Evolutionary conservation across 2,329 filamentous ascomycete genomes (phyloP).

Genomic region (Ilyonectria mors-panacis): DNA sequence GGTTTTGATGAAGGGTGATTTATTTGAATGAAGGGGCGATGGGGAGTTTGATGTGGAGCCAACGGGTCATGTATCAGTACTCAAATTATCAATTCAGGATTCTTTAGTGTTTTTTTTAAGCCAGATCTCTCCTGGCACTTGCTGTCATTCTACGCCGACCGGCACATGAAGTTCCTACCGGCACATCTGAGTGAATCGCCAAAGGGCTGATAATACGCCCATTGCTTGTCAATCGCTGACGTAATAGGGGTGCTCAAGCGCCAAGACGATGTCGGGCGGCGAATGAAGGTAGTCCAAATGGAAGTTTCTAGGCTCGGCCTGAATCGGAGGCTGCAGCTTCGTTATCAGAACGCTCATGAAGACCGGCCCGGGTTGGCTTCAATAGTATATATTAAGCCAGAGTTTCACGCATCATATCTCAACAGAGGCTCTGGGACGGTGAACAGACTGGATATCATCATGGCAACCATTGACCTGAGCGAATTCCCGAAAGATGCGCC

Average conservation of each 20-base stretch:
- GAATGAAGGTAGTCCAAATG: not conserved
- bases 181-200: conserved; percentile 2
- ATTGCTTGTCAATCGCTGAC: conserved; percentile 32
- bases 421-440: not conserved
- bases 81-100: conserved; percentile 28
- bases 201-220: not conserved
- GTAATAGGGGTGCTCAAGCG: conserved; percentile 36
- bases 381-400: not conserved
- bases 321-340: conserved; percentile 16
- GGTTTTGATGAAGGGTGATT: conserved; percentile 23
- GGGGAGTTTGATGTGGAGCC: conserved; percentile 43
- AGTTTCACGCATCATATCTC: not conserved
- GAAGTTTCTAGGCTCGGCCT: conserved; percentile 31
- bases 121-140: not conserved
- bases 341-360: not conserved
- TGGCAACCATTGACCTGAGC: conserved; percentile 43
- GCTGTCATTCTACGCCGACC: not conserved
- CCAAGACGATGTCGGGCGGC: conserved; percentile 18
- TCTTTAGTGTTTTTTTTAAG: not conserved
- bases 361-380: not conserved
- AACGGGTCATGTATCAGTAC: conserved; percentile 36
- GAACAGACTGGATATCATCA: conserved; percentile 8
- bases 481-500: conserved; percentile 43
- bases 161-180: conserved; percentile 25
- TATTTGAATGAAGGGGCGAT: conserved; percentile 42